Evolutionary conservation across 2,329 filamentous ascomycete species (phyloP).

Genomic region (Chrysoporthe cubensis): DNA sequence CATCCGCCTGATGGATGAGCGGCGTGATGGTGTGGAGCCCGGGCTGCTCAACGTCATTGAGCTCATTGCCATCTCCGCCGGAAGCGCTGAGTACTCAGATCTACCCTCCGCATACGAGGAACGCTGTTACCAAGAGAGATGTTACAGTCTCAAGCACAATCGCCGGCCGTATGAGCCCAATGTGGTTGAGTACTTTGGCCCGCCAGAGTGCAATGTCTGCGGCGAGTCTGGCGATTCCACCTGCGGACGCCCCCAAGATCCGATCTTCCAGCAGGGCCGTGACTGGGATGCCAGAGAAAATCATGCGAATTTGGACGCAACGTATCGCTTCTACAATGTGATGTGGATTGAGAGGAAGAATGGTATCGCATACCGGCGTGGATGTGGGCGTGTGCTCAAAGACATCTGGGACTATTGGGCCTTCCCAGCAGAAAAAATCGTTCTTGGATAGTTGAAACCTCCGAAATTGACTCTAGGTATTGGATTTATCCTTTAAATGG

Average conservation of each 20-base stretch:
- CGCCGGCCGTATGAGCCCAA: background rate
- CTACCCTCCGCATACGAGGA: background rate
- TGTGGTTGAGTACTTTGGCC: background rate
- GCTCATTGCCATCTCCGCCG: background rate
- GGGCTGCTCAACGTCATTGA: background rate
- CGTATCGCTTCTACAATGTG: background rate
- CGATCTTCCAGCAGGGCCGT: background rate
- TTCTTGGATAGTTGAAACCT: background rate
- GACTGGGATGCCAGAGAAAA: background rate
- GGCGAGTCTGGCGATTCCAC: background rate
- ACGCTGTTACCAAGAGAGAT: background rate
- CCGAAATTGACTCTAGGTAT: too few species aligned
- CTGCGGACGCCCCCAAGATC: background rate
- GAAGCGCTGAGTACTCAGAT: background rate
- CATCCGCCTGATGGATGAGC: background rate
- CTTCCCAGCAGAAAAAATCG: background rate
- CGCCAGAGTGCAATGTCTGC: background rate
- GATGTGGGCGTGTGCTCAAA: background rate
- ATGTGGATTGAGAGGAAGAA: background rate
- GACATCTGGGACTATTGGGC: background rate
- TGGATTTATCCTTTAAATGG: too few species aligned
- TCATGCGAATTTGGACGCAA: background rate
- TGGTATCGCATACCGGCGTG: background rate
- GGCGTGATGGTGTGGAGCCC: background rate
- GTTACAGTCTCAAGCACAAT: background rate